phyloP scores from a whole-genome alignment of 2,329 filamentous ascomycete species.

The Penicillium sp. region DNA sequence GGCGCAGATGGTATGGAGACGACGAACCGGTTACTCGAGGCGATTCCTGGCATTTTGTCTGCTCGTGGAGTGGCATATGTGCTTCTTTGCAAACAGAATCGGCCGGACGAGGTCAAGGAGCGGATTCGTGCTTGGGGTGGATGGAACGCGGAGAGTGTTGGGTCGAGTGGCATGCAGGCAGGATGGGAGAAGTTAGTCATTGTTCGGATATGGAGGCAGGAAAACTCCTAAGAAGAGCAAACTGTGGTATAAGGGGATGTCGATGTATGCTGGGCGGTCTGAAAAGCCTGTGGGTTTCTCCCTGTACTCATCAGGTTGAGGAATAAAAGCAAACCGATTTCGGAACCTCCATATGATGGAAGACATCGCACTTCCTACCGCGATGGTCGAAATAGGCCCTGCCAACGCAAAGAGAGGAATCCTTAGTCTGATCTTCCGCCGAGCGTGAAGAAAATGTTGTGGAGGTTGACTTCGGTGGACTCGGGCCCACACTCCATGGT shows the following conservation, averaged over 20 bases:
- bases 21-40: conserved; percentile 74
- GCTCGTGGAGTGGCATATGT: conserved; percentile 80
- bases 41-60: conserved; percentile 66
- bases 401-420: too few species aligned
- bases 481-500: background rate
- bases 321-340: background rate
- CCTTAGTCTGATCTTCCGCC: too few species aligned
- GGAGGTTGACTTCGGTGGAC: background rate
- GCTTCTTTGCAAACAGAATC: conserved; percentile 87
- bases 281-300: background rate
- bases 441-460: background rate
- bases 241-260: too few species aligned
- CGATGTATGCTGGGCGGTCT: background rate
- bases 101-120: conserved; percentile 71
- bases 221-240: background rate
- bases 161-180: conserved; percentile 79
- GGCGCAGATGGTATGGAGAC: conserved; percentile 92
- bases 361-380: background rate
- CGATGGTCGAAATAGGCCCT: background rate
- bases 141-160: conserved; percentile 79
- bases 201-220: conserved; percentile 73
- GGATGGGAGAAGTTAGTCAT: conserved; percentile 96
- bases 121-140: conserved; percentile 60
- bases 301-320: background rate
- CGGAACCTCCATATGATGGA: background rate